Percentiles rank a stretch among this genome's conserved stretches.
These are phyloP conservation scores for Pulicaria dysenterica DNA, from an alignment of 129 eudicot genomes.

Conservation along the genomic window DNA sequence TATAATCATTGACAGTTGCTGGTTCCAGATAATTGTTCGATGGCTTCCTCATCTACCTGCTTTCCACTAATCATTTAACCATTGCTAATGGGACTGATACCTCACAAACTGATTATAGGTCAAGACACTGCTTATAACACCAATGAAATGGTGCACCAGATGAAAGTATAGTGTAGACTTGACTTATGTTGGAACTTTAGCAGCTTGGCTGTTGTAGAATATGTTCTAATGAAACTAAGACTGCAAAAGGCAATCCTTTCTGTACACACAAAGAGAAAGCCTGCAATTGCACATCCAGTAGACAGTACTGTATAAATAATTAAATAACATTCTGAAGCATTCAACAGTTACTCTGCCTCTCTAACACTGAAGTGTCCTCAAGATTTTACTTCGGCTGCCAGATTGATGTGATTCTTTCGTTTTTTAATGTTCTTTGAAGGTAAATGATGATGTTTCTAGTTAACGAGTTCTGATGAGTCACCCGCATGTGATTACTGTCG, in stretches of 20 bases:
- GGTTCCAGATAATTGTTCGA: conserved; percentile 34
- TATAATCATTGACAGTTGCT: conserved; percentile 37
- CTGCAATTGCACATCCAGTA: conserved; percentile 36
- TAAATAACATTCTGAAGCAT: conserved; percentile 39
- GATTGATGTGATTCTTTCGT: conserved; percentile 2
- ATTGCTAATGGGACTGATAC: conserved; percentile 33
- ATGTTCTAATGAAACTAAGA: conserved; percentile 34
- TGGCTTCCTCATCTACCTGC: conserved; percentile 30
- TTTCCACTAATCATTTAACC: conserved; percentile 24
- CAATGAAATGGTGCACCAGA: background rate
- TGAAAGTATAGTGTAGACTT: background rate
- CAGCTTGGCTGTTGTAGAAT: conserved; percentile 36
- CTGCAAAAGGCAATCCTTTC: conserved; percentile 49
- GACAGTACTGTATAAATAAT: conserved; percentile 38
- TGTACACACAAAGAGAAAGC: conserved; percentile 40
- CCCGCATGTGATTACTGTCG: conserved; percentile 8
- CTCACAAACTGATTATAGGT: conserved; percentile 4
- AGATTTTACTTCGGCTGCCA: conserved; percentile 32
- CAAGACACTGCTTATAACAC: background rate
- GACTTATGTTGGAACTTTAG: conserved; percentile 39
- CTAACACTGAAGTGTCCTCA: background rate
- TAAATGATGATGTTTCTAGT: conserved; percentile 12
- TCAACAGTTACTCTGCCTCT: conserved; percentile 35
- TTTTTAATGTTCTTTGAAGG: background rate
- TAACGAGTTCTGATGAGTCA: conserved; percentile 23